Percentiles rank a stretch among this genome's conserved stretches.
phyloP scores from a whole-genome alignment of 352 stramenopile species.

The Phytophthora fragariaefolia region DNA sequence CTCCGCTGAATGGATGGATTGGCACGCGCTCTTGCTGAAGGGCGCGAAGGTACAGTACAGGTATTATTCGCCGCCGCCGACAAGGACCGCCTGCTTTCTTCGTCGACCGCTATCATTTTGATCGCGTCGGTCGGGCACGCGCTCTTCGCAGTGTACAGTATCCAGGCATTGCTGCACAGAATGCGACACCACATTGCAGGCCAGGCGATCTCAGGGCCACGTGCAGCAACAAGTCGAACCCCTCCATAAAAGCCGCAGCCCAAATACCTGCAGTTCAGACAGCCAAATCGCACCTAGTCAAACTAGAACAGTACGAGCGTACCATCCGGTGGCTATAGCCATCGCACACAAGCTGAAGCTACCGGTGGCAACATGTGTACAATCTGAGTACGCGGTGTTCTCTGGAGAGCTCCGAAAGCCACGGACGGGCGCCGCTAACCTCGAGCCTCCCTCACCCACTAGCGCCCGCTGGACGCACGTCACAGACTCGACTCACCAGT shows the following conservation, averaged over 20 bases:
- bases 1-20: neutral
- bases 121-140: neutral
- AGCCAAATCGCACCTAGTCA: neutral
- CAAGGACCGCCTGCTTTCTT: neutral
- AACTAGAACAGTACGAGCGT: neutral
- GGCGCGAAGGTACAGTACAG: too few relatives aligned
- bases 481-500: neutral
- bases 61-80: neutral
- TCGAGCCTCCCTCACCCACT: neutral
- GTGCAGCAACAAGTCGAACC: neutral
- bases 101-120: neutral
- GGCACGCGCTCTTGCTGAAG: neutral
- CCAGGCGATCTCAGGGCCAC: neutral
- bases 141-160: neutral
- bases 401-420: neutral
- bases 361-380: conserved; percentile 13
- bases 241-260: neutral
- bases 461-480: neutral
- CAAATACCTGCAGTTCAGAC: too few relatives aligned
- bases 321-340: neutral
- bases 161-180: neutral
- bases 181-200: neutral
- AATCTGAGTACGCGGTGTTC: neutral
- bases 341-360: conserved; percentile 2
- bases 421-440: neutral